Conservation (phyloP, 139 green algal genomes). For the Coccomyxa sp. region DNA sequence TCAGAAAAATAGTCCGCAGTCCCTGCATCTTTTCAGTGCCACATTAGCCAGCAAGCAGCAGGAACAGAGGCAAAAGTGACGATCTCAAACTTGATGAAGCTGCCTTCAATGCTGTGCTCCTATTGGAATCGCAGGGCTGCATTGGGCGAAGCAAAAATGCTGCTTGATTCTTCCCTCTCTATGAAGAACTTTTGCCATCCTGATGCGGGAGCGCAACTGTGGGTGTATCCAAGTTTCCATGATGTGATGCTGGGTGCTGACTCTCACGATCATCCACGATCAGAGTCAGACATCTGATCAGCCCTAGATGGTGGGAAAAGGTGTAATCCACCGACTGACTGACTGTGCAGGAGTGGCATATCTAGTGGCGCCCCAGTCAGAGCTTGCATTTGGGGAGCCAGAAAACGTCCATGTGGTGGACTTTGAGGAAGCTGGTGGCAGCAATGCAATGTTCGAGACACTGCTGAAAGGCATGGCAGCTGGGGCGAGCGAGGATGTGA, state of each 20-base stretch:
- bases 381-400: neutral
- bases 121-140: neutral
- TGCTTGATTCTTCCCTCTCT: neutral
- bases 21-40: neutral
- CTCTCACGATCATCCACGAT: neutral
- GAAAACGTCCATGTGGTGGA: neutral
- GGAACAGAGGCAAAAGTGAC: neutral
- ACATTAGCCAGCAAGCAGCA: neutral
- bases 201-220: neutral
- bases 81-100: neutral
- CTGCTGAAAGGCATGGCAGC: constrained; percentile 6
- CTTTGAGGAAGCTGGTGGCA: constrained; percentile 1
- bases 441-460: neutral
- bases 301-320: neutral
- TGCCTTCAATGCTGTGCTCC: too few species aligned
- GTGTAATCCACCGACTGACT: neutral
- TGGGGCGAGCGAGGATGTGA: neutral
- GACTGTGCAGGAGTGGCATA: neutral
- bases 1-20: neutral
- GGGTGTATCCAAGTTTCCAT: neutral
- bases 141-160: neutral
- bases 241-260: neutral
- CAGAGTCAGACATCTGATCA: neutral
- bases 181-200: neutral
- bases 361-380: neutral